These are phyloP conservation scores for Termitomyces sp. DNA, from an alignment of 768 basidiomycete genomes.

Conservation along the genomic window DNA sequence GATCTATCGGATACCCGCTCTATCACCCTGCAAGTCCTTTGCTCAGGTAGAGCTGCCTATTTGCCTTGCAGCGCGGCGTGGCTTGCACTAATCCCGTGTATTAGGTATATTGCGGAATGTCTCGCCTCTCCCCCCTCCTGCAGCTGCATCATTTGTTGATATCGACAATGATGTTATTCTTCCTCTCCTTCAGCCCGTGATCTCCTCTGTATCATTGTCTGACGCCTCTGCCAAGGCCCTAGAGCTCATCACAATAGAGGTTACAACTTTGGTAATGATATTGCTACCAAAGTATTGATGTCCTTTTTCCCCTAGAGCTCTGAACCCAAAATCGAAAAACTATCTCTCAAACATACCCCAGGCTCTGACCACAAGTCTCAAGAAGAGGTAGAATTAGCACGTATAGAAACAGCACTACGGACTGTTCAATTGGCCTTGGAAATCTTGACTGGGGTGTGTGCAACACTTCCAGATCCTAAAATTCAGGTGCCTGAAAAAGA, in stretches of 20 bases:
- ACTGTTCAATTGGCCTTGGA: conserved; percentile 83
- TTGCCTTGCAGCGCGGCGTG: neutral
- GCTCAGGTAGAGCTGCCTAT: conserved; percentile 46
- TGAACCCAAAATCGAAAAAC: conserved; percentile 48
- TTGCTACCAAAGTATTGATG: neutral
- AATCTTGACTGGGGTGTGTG: conserved; percentile 83
- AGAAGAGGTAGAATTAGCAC: conserved; percentile 66
- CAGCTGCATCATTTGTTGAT: conserved; percentile 55
- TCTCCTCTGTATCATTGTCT: conserved; percentile 52
- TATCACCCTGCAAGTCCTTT: conserved; percentile 57
- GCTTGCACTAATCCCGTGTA: neutral
- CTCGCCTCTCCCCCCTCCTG: conserved; percentile 67
- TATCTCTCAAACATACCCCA: conserved; percentile 60
- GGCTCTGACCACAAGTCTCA: conserved; percentile 73
- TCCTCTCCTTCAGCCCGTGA: conserved; percentile 63
- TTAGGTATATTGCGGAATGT: conserved; percentile 75
- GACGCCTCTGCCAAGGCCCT: conserved; percentile 46
- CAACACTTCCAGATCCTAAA: conserved; percentile 77
- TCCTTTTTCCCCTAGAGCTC: conserved; percentile 28
- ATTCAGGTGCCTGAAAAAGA: conserved; percentile 31
- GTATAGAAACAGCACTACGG: conserved; percentile 63
- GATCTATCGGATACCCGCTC: conserved; percentile 42
- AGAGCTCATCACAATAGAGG: conserved; percentile 47
- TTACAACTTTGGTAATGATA: conserved; percentile 18
- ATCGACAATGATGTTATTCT: conserved; percentile 68